Conservation (phyloP, 2,329 filamentous ascomycete species). For the Trichoderma koningiopsis region DNA sequence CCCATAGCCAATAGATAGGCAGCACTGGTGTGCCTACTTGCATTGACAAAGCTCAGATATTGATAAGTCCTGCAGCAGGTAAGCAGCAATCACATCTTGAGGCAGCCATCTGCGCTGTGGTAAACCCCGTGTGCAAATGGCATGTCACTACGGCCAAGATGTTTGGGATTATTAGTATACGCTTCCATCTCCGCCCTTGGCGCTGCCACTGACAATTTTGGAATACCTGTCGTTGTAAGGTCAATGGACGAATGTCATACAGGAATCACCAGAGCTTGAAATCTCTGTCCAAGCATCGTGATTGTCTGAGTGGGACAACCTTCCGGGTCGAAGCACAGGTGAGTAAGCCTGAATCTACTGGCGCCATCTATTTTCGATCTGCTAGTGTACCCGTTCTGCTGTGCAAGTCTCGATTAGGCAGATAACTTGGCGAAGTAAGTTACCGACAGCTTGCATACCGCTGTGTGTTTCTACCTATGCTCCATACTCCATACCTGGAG, state of each 20-base stretch:
- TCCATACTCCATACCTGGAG: background rate
- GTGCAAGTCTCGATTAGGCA: constrained; percentile 3
- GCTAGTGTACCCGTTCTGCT: background rate
- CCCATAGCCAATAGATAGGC: background rate
- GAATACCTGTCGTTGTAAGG: background rate
- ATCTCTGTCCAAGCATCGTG: background rate
- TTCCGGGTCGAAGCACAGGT: background rate
- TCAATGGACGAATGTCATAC: background rate
- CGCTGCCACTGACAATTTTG: background rate
- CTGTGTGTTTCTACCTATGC: background rate
- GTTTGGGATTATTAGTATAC: background rate
- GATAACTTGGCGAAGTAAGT: background rate
- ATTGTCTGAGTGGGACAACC: background rate
- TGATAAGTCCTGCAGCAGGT: background rate
- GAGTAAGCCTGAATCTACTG: background rate
- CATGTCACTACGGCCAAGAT: constrained; percentile 1
- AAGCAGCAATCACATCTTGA: background rate
- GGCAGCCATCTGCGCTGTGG: background rate
- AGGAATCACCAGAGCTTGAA: background rate
- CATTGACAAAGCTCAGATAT: background rate
- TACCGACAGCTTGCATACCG: constrained; percentile 11
- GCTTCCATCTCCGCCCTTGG: background rate
- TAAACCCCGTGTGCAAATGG: background rate
- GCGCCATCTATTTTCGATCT: constrained; percentile 1
- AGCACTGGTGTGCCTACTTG: background rate